A percentile compares a stretch with the other conserved stretches of the same genome.
Conservation (phyloP, 2,329 filamentous ascomycete species). For the Paraphaeosphaeria minitans region DNA sequence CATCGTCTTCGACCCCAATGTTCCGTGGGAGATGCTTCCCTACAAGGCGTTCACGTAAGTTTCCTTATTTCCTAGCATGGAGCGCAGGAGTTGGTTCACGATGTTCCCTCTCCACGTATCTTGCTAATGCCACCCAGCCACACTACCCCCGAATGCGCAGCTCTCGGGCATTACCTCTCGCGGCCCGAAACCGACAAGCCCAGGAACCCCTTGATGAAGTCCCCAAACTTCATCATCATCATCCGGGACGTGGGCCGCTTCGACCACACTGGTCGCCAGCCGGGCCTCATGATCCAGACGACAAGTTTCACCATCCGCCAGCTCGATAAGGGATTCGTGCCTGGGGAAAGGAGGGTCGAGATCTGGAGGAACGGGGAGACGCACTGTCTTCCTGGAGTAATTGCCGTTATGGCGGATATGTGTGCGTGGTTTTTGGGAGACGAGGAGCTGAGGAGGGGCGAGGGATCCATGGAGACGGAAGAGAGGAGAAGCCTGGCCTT, state of each 20-base stretch:
- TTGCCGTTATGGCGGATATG: neutral
- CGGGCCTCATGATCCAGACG: neutral
- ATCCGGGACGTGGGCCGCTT: constrained; percentile 1
- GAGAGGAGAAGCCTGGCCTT: neutral
- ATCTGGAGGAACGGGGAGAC: constrained; percentile 2
- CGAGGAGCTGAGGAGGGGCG: neutral
- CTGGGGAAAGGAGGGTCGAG: neutral
- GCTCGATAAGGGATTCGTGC: neutral
- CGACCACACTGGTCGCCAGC: neutral
- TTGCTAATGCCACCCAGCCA: neutral
- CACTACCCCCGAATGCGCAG: neutral
- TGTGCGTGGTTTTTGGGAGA: constrained; percentile 2
- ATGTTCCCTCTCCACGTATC: neutral
- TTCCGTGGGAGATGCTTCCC: neutral
- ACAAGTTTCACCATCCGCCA: neutral
- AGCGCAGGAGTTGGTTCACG: too few species aligned
- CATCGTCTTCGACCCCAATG: neutral
- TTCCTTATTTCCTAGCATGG: neutral
- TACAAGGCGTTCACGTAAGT: neutral
- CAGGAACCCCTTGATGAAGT: neutral
- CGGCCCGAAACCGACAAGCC: neutral
- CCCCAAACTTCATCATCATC: neutral
- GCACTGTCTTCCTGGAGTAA: neutral
- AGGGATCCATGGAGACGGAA: neutral
- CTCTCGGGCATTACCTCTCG: neutral